Evolutionary conservation across 768 basidiomycete genomes (phyloP).

Genomic region (Boletus subcaerulescens): DNA sequence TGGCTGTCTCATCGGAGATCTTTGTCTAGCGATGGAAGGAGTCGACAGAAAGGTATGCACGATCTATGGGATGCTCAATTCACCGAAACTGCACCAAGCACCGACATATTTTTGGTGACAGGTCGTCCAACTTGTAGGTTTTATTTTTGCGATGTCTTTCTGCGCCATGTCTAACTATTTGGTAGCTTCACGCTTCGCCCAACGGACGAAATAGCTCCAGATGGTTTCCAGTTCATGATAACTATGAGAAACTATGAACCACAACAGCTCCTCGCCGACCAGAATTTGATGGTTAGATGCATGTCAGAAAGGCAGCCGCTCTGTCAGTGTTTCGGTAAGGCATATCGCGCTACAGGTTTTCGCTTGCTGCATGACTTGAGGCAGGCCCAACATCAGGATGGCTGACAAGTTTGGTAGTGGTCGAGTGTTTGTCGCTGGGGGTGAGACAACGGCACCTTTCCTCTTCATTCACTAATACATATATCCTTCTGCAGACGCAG

Average conservation of each 20-base stretch:
- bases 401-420: constrained; percentile 40
- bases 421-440: constrained; percentile 49
- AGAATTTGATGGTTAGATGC: constrained; percentile 29
- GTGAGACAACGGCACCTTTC: constrained; percentile 12
- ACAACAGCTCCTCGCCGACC: constrained; percentile 15
- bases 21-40: constrained; percentile 30
- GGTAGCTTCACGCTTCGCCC: constrained; percentile 11
- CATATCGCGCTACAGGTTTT: not conserved
- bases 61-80: not conserved
- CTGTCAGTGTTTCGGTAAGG: constrained; percentile 30
- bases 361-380: constrained; percentile 11
- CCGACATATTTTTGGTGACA: constrained; percentile 21
- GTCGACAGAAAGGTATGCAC: constrained; percentile 25
- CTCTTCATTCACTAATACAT: not conserved
- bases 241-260: constrained; percentile 6
- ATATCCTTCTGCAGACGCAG: constrained; percentile 39
- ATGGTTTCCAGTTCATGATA: constrained; percentile 23
- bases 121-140: constrained; percentile 4
- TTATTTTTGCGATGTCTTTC: not conserved
- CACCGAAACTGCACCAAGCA: constrained; percentile 7
- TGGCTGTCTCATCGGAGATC: constrained; percentile 34
- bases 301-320: constrained; percentile 29
- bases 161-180: not conserved
- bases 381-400: constrained; percentile 49
- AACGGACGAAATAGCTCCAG: constrained; percentile 17